phyloP scores from a whole-genome alignment of 495 filamentous ascomycete genomes.

The Penicillium pulvis region DNA sequence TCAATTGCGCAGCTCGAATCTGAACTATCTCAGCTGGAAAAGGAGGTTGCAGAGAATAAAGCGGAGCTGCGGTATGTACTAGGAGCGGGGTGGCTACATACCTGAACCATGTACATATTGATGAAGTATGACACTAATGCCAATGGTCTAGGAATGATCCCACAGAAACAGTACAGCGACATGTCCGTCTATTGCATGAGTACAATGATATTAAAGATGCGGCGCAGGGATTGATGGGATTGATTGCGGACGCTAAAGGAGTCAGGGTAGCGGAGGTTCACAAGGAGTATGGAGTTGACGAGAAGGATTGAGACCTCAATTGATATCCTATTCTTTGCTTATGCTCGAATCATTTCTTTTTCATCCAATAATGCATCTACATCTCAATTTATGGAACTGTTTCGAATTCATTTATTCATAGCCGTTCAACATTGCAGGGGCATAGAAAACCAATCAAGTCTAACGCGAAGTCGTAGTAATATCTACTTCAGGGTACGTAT shows the following conservation, averaged over 20 bases:
- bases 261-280: constrained; percentile 64
- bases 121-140: background rate
- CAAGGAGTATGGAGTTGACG: constrained; percentile 53
- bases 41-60: constrained; percentile 33
- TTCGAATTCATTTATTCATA: background rate
- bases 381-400: background rate
- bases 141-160: constrained; percentile 29
- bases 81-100: background rate
- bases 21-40: constrained; percentile 31
- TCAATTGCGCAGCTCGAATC: constrained; percentile 41
- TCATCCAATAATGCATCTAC: no score
- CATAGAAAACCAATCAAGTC: background rate
- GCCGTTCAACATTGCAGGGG: background rate
- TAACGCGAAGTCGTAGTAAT: background rate
- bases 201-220: constrained; percentile 83
- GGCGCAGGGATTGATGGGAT: constrained; percentile 69
- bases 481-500: background rate
- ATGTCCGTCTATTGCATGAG: constrained; percentile 68
- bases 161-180: constrained; percentile 56
- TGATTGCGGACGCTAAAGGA: constrained; percentile 71
- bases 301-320: constrained; percentile 10
- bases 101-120: background rate
- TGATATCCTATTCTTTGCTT: no score
- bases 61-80: constrained; percentile 40
- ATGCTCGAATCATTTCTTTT: no score